Conservation (phyloP, 106 monocot genomes). For the Gastrodia elata region DNA sequence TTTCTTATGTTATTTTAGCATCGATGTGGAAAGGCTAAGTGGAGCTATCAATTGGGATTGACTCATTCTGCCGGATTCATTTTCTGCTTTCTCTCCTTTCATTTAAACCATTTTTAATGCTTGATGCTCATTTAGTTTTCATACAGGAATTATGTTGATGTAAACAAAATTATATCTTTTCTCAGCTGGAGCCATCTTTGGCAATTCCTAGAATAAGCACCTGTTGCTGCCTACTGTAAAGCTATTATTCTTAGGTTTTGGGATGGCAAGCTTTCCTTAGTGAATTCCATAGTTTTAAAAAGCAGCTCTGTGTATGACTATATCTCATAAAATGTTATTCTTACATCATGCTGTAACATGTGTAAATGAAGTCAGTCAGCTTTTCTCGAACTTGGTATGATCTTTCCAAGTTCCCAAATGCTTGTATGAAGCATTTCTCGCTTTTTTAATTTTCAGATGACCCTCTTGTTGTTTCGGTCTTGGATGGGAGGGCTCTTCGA, state of each 20-base stretch:
- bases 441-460: conserved; percentile 27
- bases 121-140: neutral
- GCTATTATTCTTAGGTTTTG: neutral
- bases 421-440: neutral
- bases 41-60: no score
- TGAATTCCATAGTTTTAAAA: neutral
- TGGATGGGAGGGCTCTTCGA: conserved; percentile 40
- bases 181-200: neutral
- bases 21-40: no score
- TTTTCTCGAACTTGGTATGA: neutral
- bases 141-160: neutral
- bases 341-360: neutral
- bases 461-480: conserved; percentile 36
- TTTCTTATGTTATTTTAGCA: no score
- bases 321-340: neutral
- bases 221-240: neutral
- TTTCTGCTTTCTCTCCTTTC: neutral
- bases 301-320: neutral
- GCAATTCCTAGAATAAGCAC: neutral
- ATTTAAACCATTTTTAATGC: neutral
- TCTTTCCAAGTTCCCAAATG: neutral
- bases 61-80: no score
- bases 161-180: neutral
- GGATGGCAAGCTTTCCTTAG: neutral
- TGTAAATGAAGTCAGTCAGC: neutral